A percentile compares a stretch with the other conserved stretches of the same genome.
These are phyloP conservation scores for Fusarium sp. DNA, from an alignment of 2,329 filamentous ascomycete species.

Conservation along the genomic window DNA sequence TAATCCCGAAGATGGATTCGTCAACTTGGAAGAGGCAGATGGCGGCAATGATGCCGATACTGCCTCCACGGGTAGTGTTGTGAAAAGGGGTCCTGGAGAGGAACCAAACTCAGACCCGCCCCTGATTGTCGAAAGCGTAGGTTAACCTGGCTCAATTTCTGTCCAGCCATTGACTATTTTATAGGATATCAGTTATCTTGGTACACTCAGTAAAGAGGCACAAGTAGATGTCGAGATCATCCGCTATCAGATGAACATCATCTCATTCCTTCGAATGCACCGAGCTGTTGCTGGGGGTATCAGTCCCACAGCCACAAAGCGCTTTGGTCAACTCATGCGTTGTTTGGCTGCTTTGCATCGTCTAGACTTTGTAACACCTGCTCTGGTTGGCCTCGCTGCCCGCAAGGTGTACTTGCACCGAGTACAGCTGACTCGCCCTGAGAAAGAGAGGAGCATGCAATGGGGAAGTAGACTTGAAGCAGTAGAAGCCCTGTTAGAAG, in stretches of 20 bases:
- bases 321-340: constrained; percentile 75
- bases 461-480: constrained; percentile 86
- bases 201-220: constrained; percentile 65
- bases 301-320: constrained; percentile 79
- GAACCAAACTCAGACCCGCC: constrained; percentile 39
- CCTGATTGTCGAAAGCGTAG: constrained; percentile 56
- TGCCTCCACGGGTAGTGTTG: constrained; percentile 56
- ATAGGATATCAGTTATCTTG: constrained; percentile 67
- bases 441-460: constrained; percentile 86
- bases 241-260: constrained; percentile 87
- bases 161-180: constrained; percentile 33
- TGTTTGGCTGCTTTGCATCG: constrained; percentile 84
- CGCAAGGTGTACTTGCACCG: constrained; percentile 90
- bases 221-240: constrained; percentile 78
- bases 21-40: constrained; percentile 74
- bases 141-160: constrained; percentile 4
- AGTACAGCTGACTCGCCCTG: constrained; percentile 73
- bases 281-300: constrained; percentile 83
- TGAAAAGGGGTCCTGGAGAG: constrained; percentile 49
- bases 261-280: constrained; percentile 87
- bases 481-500: constrained; percentile 72
- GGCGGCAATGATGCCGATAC: constrained; percentile 46
- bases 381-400: constrained; percentile 82
- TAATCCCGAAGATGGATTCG: constrained; percentile 74
- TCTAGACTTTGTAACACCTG: constrained; percentile 83